Conservation (phyloP, 208 protist genomes). For the Crithidia mellificae region DNA sequence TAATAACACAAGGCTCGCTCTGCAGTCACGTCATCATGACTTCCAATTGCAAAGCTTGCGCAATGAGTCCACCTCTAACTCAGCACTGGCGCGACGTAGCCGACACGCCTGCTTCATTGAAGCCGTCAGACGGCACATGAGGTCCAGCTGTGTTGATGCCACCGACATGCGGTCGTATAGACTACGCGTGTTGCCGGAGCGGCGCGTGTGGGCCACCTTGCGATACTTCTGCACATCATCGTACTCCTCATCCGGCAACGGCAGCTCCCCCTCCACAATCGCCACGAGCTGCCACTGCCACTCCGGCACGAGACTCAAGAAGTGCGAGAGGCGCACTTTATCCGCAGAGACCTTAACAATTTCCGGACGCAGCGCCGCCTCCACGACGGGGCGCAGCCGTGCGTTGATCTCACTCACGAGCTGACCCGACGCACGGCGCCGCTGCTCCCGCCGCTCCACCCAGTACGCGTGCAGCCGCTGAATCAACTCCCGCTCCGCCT, state of each 20-base stretch:
- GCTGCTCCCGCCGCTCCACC: conserved; percentile 47
- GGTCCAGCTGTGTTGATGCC: conserved; percentile 38
- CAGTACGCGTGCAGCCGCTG: conserved; percentile 61
- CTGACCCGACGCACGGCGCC: conserved; percentile 36
- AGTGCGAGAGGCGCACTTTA: conserved; percentile 70
- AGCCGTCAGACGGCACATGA: conserved; percentile 38
- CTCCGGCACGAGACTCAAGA: conserved; percentile 78
- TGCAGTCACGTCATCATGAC: conserved; percentile 2
- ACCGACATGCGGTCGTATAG: conserved; percentile 56
- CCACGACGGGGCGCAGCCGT: conserved; percentile 42
- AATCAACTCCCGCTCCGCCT: conserved; percentile 35
- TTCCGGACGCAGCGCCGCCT: conserved; percentile 61
- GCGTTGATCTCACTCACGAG: conserved; percentile 52
- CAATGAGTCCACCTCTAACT: conserved; percentile 44
- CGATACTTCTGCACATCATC: conserved; percentile 74
- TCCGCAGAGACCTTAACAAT: conserved; percentile 64
- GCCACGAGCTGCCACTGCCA: conserved; percentile 68
- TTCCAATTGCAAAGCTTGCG: conserved; percentile 33
- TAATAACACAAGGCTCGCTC: too few species aligned
- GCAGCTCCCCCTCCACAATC: conserved; percentile 69
- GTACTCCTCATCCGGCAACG: conserved; percentile 79
- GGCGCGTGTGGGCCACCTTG: conserved; percentile 57
- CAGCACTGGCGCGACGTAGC: conserved; percentile 39
- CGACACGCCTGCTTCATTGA: conserved; percentile 35
- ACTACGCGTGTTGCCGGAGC: conserved; percentile 54